Conservation (phyloP, 2,329 filamentous ascomycete species). For the Nemania sp. region DNA sequence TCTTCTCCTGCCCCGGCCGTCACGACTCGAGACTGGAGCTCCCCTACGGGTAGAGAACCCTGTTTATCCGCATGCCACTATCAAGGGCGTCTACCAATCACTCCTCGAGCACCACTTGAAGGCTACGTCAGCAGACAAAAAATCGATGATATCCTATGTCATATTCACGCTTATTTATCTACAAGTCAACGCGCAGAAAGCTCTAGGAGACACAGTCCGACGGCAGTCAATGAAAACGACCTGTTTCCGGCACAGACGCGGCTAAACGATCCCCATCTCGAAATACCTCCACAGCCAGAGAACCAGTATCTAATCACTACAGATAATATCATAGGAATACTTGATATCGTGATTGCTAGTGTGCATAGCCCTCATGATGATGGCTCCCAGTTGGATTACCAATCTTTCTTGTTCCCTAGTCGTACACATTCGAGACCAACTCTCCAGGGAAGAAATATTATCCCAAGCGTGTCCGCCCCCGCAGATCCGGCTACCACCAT, state of each 20-base stretch:
- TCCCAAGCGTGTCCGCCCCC: slow-evolving; percentile 29
- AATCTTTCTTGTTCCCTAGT: slow-evolving; percentile 33
- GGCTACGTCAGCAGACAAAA: slow-evolving; percentile 21
- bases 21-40: slow-evolving; percentile 24
- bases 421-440: slow-evolving; percentile 28
- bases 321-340: slow-evolving; percentile 37
- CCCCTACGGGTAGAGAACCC: slow-evolving; percentile 12
- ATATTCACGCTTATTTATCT: slow-evolving; percentile 36
- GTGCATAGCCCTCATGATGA: slow-evolving; percentile 31
- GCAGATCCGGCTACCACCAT: slow-evolving; percentile 41
- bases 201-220: not conserved
- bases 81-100: slow-evolving; percentile 4
- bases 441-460: slow-evolving; percentile 29
- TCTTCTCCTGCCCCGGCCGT: slow-evolving; percentile 22
- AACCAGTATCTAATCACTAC: slow-evolving; percentile 37
- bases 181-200: slow-evolving; percentile 27
- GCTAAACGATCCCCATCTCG: not conserved
- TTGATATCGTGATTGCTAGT: slow-evolving; percentile 39
- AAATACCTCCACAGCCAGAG: not conserved
- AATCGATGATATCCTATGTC: slow-evolving; percentile 34
- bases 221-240: slow-evolving; percentile 18
- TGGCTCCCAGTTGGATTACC: slow-evolving; percentile 18
- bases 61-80: slow-evolving; percentile 1
- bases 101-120: slow-evolving; percentile 5
- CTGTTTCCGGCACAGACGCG: not conserved